Evolutionary conservation across 768 basidiomycete species (phyloP).

Genomic region (Lentinula sp.): DNA sequence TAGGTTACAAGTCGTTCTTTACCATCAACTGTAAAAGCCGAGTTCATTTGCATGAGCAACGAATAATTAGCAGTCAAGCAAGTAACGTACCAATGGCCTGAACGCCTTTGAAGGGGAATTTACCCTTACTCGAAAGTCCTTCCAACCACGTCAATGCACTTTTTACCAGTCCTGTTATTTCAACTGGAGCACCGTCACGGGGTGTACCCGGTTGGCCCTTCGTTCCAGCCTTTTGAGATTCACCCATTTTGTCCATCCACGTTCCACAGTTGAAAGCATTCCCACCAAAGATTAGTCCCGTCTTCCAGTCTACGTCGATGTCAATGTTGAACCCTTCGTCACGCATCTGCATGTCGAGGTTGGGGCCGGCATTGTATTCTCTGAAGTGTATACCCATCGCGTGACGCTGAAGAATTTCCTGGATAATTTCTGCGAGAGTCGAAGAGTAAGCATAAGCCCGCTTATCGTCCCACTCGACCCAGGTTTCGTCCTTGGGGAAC

Average conservation of each 20-base stretch:
- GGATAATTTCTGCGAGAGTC: conserved; percentile 90
- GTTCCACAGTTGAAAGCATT: conserved; percentile 85
- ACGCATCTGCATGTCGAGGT: conserved; percentile 96
- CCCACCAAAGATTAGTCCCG: conserved; percentile 86
- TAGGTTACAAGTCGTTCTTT: conserved; percentile 71
- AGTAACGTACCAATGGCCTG: conserved; percentile 61
- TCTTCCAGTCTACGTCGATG: conserved; percentile 93
- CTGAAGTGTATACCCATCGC: conserved; percentile 89
- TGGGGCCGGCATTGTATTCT: conserved; percentile 94
- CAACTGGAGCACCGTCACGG: conserved; percentile 91
- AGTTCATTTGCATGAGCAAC: conserved; percentile 1
- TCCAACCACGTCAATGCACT: conserved; percentile 90
- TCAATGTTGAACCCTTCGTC: conserved; percentile 91
- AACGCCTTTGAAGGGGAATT: conserved; percentile 91
- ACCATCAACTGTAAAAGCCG: conserved; percentile 53
- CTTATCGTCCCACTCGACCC: conserved; percentile 88
- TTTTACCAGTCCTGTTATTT: conserved; percentile 91
- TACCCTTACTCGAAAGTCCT: conserved; percentile 51
- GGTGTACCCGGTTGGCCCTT: conserved; percentile 97
- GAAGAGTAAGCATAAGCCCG: conserved; percentile 77
- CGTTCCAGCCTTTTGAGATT: conserved; percentile 84
- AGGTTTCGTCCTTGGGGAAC: conserved; percentile 91
- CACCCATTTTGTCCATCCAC: conserved; percentile 99
- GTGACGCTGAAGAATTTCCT: conserved; percentile 94
- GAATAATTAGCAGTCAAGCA: not conserved